Evolutionary conservation across 2,329 filamentous ascomycete genomes (phyloP), one percentile per base, ranked within the genome.

Genomic region (Parafenestella ontariensis): DNA sequence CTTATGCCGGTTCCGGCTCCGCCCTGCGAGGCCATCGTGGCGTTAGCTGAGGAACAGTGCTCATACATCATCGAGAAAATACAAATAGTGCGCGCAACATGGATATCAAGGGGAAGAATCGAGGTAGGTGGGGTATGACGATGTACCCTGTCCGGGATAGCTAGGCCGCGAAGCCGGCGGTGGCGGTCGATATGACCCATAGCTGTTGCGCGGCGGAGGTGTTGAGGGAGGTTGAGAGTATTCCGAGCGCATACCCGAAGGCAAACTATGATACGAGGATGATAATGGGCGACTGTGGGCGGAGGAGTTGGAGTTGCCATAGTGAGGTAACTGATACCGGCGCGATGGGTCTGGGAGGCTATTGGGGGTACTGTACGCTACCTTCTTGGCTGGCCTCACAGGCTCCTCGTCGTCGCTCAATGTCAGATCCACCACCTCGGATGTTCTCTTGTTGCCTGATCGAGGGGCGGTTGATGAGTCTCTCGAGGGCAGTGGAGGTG

Each of bases 361-460:
- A 62, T 59, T 73, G 48, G 73, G 74, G 61, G 74, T 72, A 64
- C 58, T 69, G 68, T 76, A 76, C 69, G 73, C 72, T 75, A 75
- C 73, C 72, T 75, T 75, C 65, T 76, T 76, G 41, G 72, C 58
- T 53, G 72, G 71, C 66, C 71, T 70, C 39, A 54, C 46, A 29
- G 72, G 67, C 65, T 81, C 80, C 41, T 81, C 79, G 48, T 81
- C 78, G 39, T 81, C 79, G 57, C 76, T 79, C 42, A 81, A 59
- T 1, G 79, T 82, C 65, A 82, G 69, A 58, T 82, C 80, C 47
- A 83, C 80, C 23, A 82, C 78, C 47, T 79, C 78, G 11, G 77
- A 75, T 26, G 74, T 73, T 31, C 79, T 73, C 65, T 82, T 83
- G 51, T 70, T 74, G 23, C 75, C 72, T 13, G 70, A 71, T 21